Evolutionary conservation across 2,329 filamentous ascomycete genomes (phyloP).

Genomic region (Colletotrichum filicis): DNA sequence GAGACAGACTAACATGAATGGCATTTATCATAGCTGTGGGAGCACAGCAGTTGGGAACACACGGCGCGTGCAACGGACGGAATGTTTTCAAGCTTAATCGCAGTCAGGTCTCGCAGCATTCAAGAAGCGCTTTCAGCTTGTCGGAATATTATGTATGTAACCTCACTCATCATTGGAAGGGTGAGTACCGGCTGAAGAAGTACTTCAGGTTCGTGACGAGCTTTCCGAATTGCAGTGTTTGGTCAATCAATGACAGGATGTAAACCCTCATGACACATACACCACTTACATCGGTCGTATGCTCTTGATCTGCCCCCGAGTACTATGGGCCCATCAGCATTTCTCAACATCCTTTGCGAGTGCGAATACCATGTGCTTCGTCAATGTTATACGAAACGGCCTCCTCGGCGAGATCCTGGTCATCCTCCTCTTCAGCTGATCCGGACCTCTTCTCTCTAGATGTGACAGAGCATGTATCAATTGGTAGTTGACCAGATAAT

Average conservation of each 20-base stretch:
- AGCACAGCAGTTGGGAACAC: slow-evolving; percentile 2
- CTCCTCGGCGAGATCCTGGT: slow-evolving; percentile 64
- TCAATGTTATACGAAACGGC: slow-evolving; percentile 69
- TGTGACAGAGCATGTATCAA: neutral
- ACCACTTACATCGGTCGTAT: neutral
- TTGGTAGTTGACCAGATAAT: neutral
- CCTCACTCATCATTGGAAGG: neutral
- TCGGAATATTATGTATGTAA: slow-evolving; percentile 61
- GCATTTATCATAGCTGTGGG: neutral
- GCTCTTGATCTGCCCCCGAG: slow-evolving; percentile 48
- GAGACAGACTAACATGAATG: neutral
- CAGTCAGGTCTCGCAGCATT: slow-evolving; percentile 72
- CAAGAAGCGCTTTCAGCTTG: slow-evolving; percentile 57
- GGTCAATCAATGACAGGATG: slow-evolving; percentile 76
- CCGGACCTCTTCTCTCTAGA: neutral
- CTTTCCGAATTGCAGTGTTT: slow-evolving; percentile 69
- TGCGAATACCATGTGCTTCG: slow-evolving; percentile 75
- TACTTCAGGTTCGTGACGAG: slow-evolving; percentile 60
- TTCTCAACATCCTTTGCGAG: slow-evolving; percentile 66
- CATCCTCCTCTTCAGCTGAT: slow-evolving; percentile 69
- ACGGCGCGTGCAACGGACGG: neutral
- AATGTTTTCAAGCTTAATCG: slow-evolving; percentile 48
- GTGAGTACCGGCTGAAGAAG: slow-evolving; percentile 7
- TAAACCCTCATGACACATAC: slow-evolving; percentile 42
- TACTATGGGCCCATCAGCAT: slow-evolving; percentile 76